Percentiles rank a stretch among this genome's conserved stretches.
Evolutionary conservation across 768 basidiomycete genomes (phyloP).

Genomic region (Termitomyces sp.): DNA sequence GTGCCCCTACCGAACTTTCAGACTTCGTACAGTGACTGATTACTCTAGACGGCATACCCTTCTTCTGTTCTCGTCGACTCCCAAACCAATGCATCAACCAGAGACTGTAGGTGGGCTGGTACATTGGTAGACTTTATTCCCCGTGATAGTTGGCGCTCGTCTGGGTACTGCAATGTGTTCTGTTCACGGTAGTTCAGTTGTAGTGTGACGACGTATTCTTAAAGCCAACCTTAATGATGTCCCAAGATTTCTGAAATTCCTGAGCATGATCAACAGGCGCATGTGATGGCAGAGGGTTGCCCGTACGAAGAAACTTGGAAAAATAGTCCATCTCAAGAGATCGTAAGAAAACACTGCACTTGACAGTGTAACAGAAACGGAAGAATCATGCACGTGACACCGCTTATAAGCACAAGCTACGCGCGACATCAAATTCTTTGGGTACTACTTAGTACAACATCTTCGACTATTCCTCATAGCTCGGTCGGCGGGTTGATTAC

Average conservation of each 20-base stretch:
- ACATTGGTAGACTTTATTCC: conserved; percentile 85
- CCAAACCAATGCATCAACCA: conserved; percentile 84
- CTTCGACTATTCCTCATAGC: too few species aligned
- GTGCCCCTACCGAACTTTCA: conserved; percentile 56
- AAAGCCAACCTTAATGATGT: conserved; percentile 58
- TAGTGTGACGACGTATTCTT: neutral
- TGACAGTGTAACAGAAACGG: too few species aligned
- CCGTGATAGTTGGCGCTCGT: conserved; percentile 81
- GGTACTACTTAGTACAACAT: too few species aligned
- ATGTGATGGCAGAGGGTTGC: conserved; percentile 46
- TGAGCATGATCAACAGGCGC: conserved; percentile 60
- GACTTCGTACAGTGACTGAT: conserved; percentile 2
- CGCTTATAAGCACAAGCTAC: too few species aligned
- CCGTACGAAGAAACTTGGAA: conserved; percentile 67
- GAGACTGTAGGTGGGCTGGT: conserved; percentile 67
- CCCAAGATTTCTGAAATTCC: conserved; percentile 80
- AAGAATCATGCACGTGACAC: conserved; percentile 7
- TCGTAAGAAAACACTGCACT: neutral
- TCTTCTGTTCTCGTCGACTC: conserved; percentile 85
- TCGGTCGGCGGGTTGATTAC: too few species aligned
- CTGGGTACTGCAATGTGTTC: conserved; percentile 84
- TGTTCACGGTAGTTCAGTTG: conserved; percentile 28
- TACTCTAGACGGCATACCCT: conserved; percentile 56
- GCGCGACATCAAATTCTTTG: too few species aligned
- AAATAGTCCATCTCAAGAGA: conserved; percentile 71